A percentile compares a stretch with the other conserved stretches of the same genome.
Evolutionary conservation across 2,329 filamentous ascomycete genomes (phyloP).

Genomic region (Fusarium armeniacum): DNA sequence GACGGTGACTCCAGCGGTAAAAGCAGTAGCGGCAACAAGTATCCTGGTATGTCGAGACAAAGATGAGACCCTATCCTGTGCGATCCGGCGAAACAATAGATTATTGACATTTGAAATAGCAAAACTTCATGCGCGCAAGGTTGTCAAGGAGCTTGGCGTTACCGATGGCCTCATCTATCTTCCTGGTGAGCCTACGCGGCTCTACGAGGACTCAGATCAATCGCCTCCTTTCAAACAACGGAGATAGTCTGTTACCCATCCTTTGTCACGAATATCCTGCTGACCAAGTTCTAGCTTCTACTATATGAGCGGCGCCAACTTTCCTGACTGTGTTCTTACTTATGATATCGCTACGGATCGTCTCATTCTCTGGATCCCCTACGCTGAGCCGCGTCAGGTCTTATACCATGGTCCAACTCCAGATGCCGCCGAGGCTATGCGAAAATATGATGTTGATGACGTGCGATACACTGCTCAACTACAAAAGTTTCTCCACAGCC

Average conservation of each 20-base stretch:
- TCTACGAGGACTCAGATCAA: conserved; percentile 72
- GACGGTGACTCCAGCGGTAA: conserved; percentile 33
- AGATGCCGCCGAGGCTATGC: conserved; percentile 71
- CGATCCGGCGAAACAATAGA: not conserved
- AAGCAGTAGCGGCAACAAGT: conserved; percentile 51
- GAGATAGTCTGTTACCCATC: conserved; percentile 64
- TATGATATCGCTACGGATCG: conserved; percentile 71
- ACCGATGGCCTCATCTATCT: conserved; percentile 68
- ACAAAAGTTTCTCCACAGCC: conserved; percentile 58
- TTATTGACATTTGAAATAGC: conserved; percentile 55
- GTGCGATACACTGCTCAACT: conserved; percentile 74
- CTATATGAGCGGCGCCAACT: conserved; percentile 69
- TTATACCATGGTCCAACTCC: conserved; percentile 76
- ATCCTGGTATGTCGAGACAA: conserved; percentile 53
- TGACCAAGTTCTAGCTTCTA: conserved; percentile 63
- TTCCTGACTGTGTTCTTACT: conserved; percentile 68
- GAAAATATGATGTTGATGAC: conserved; percentile 76
- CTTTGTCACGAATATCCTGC: not conserved
- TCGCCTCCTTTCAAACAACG: conserved; percentile 69
- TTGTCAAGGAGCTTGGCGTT: conserved; percentile 64
- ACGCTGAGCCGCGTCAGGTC: conserved; percentile 71
- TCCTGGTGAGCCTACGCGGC: conserved; percentile 64
- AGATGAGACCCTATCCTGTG: not conserved
- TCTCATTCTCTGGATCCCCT: conserved; percentile 80
- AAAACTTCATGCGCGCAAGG: conserved; percentile 70